phyloP scores from a whole-genome alignment of 1,284 basidiomycete genomes.

The Rhodotorula sp. region DNA sequence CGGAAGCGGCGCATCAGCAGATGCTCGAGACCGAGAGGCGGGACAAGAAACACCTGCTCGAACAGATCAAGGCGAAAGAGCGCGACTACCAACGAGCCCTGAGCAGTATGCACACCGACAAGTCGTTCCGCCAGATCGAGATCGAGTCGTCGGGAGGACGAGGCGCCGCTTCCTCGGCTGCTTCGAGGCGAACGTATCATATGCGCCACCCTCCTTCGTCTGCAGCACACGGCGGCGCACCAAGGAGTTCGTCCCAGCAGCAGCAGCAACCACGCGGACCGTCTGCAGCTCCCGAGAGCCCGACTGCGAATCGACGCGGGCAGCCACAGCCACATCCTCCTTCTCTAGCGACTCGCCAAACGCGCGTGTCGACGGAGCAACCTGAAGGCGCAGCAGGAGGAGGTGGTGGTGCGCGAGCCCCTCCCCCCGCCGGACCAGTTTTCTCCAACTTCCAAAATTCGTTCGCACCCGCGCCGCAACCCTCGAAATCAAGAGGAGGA shows the following conservation, averaged over 20 bases:
- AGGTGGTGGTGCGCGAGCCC: not conserved
- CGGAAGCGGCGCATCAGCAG: constrained; percentile 2
- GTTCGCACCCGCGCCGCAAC: constrained; percentile 6
- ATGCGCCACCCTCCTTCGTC: too few species aligned
- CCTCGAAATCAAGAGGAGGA: not conserved
- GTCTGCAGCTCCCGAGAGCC: constrained; percentile 2
- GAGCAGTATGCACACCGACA: constrained; percentile 12
- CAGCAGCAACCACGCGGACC: not conserved
- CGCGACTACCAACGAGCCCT: constrained; percentile 15
- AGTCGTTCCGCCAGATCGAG: constrained; percentile 17
- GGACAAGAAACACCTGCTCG: constrained; percentile 11
- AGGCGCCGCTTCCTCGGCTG: not conserved
- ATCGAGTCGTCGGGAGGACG: not conserved
- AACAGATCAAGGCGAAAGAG: constrained; percentile 16
- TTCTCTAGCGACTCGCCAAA: not conserved
- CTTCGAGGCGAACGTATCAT: not conserved
- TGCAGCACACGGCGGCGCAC: not conserved
- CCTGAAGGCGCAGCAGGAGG: too few species aligned
- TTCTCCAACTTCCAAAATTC: constrained; percentile 29
- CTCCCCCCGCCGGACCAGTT: not conserved
- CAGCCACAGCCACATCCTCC: not conserved
- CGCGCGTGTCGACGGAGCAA: not conserved
- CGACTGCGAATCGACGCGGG: not conserved
- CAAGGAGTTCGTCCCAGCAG: not conserved
- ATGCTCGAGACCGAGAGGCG: constrained; percentile 12